A percentile compares a stretch with the other conserved stretches of the same genome.
These are phyloP conservation scores for Ceratopteris richardii DNA, from an alignment of 75 land plant genomes.

Conservation along the genomic window DNA sequence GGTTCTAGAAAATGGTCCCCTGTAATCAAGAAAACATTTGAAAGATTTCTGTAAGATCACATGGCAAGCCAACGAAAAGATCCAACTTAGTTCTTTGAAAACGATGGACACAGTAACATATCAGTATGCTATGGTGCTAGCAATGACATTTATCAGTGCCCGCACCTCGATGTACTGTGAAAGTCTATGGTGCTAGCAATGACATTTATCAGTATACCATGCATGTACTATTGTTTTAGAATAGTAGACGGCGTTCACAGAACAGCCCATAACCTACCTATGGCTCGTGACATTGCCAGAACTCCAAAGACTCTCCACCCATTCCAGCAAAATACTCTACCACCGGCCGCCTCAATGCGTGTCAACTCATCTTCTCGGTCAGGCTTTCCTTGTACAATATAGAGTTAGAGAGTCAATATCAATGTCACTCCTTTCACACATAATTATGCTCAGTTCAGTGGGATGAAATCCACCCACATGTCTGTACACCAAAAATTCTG, in stretches of 20 bases:
- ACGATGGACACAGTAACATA: too few species aligned
- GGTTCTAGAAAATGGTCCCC: constrained; percentile 14
- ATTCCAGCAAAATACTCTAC: constrained; percentile 43
- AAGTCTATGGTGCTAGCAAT: too few species aligned
- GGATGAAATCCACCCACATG: background rate
- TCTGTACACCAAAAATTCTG: too few species aligned
- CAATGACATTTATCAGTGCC: too few species aligned
- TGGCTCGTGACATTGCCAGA: constrained; percentile 65
- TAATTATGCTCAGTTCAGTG: background rate
- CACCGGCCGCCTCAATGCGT: constrained; percentile 38
- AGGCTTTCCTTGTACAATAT: constrained; percentile 17
- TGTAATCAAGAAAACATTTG: background rate
- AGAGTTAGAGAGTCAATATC: background rate
- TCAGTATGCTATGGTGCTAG: too few species aligned
- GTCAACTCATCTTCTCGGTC: constrained; percentile 36
- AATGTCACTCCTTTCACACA: background rate
- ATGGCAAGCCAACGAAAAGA: too few species aligned
- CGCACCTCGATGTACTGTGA: too few species aligned
- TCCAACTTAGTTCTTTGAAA: too few species aligned
- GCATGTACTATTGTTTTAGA: too few species aligned
- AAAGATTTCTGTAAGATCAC: background rate
- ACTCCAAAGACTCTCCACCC: constrained; percentile 35
- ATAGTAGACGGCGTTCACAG: too few species aligned
- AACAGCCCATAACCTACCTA: constrained; percentile 46
- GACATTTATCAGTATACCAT: too few species aligned